Percentiles rank a stretch among this genome's conserved stretches.
Evolutionary conservation across 176 grass and related monocot species (phyloP).

Genomic region (Oryza longistaminata): DNA sequence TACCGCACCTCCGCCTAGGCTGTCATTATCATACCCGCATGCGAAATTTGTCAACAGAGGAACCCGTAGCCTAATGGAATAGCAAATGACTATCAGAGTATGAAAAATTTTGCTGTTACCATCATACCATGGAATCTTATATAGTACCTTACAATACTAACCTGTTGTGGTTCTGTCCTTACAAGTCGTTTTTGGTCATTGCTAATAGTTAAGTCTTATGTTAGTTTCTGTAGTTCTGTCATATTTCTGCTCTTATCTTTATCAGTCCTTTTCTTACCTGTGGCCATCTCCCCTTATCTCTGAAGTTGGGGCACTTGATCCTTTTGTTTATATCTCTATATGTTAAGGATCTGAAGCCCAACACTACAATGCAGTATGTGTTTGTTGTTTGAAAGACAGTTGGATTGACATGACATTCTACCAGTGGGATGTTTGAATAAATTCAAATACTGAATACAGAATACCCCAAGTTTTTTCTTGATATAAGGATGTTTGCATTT

Average conservation of each 20-base stretch:
- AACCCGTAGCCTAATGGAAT: slow-evolving; percentile 16
- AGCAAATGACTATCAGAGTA: slow-evolving; percentile 9
- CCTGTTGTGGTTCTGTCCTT: not conserved
- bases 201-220: too few species aligned
- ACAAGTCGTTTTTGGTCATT: not conserved
- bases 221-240: not conserved
- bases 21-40: not conserved
- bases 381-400: not conserved
- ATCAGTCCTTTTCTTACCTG: not conserved
- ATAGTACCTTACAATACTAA: slow-evolving; percentile 1
- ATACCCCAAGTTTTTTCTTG: too few species aligned
- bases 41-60: not conserved
- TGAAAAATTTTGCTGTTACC: slow-evolving; percentile 1
- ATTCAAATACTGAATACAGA: too few species aligned
- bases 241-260: not conserved
- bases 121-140: slow-evolving; percentile 16
- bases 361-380: not conserved
- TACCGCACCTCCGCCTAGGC: slow-evolving; percentile 55
- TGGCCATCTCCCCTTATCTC: not conserved
- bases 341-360: not conserved
- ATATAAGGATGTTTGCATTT: not conserved
- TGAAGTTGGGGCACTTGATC: too few species aligned
- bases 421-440: not conserved
- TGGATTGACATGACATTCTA: too few species aligned
- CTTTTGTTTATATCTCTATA: too few species aligned